Evolutionary conservation across 1,284 basidiomycete species (phyloP), one percentile per base, ranked within the genome.

Genomic region (Ceratobasidium sp.): DNA sequence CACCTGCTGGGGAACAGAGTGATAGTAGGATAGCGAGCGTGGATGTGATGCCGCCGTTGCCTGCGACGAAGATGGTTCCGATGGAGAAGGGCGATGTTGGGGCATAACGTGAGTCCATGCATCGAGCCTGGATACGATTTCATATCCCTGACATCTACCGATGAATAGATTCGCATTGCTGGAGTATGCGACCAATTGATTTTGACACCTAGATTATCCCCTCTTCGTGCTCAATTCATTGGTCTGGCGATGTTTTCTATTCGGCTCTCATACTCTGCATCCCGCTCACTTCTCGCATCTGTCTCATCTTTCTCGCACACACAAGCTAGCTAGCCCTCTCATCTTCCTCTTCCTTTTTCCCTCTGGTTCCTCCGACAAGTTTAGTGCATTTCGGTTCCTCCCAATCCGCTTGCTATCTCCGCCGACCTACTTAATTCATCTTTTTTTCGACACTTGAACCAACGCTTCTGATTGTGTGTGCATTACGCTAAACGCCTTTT

Each of bases 51-150:
- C 64, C 73, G 54, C 73, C 75, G 27, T 36, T 76, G 59, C 76
- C 76, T 6, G 56, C 54, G 29, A 76, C 76, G 44, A 76, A 75
- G 67, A 76, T 76, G 76, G 54, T 75, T 6, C 76, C 76, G 41
- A 50, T 76, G 74, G 76, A 76, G 41, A 76, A 72, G 63, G 57
- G 33, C 17, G 76, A 76, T 19, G 65, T 56, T 27, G 53, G 57
- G 57, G 57, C 47, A 62, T 73, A 62, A 48, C 24, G 69, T 73
- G 56, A 73, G 69, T 53, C 27, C 41, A 41, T 45, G 31, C 29
- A 41, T 36, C 15, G n/a, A 47, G 2, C 44, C 54, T 29, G 3
- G 24, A n/a, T 59, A 11, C 7, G 36, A 8, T 33, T 57, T 4
- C n/a, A 15, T 45, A 64, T 27, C 24, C 22, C 62, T 64, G 62